Base-by-base conservation (phyloP, 768 basidiomycete species). In the Russula earlei region DNA sequence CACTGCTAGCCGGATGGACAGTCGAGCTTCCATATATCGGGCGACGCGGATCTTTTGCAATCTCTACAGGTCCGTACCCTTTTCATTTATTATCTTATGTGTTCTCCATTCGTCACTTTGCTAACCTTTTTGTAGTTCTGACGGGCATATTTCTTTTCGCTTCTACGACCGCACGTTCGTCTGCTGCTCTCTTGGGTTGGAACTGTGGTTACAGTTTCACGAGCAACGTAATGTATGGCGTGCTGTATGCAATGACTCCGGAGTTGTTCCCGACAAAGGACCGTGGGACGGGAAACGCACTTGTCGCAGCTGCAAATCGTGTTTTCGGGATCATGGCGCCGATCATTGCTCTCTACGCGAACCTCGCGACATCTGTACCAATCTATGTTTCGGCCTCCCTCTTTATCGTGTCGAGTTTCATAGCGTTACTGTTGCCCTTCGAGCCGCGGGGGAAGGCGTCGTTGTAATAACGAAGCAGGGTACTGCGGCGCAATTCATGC, bases 301-400 rank as follows among this genome's bases (percentile, higher is more conserved):
- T 82, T 33, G 77, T 77, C 22, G 70, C 79, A 2, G 70, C 72
- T 14, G 74, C 77, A 14, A 81, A 78, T 63, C 73, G 82, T 17
- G 63, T 84, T 38, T 81, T 81, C 53, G 82, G 83, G 22, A 73
- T 84, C 60, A 79, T 82, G 73, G 74, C 79, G 1, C 77, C 75
- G 1, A 71, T 80, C 61, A 71, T 81, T 50, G 77, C 77, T 25
- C 62, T 79, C 49, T 77, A 79, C 43, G 69, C 79, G 11, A 69
- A 77, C 48, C 60, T 81, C 36, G 63, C 66, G 19, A 77, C 77
- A 8, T 63, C 77, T 2, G 77, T 74, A 3, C 82, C 81, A 10
- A 80, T 83, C 27, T 83, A 73, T 67, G 70, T 80, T 38, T 69
- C 77, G 1, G 82, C 77, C 19, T 76, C 71, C 20, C 65, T 81